These are phyloP conservation scores for Epichloe gansuensis DNA, from an alignment of 2,329 filamentous ascomycete genomes.

Conservation along the genomic window DNA sequence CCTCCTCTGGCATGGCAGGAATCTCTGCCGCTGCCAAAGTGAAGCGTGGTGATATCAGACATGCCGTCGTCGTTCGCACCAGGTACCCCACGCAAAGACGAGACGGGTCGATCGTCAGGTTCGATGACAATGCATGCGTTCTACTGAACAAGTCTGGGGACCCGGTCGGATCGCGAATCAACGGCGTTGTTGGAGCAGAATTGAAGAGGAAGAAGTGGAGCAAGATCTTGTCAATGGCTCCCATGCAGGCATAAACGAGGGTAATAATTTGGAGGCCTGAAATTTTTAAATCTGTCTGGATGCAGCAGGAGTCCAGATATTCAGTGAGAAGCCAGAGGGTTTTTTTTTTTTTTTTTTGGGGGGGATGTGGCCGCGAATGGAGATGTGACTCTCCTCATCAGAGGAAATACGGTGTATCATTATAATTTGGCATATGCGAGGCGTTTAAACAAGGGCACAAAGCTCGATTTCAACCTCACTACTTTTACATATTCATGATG, in stretches of 20 bases:
- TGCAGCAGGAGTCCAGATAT: background rate
- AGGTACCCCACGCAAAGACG: slow-evolving; percentile 74
- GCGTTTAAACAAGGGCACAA: slow-evolving; percentile 20
- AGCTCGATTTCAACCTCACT: slow-evolving; percentile 4
- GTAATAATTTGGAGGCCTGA: background rate
- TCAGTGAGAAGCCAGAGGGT: no score
- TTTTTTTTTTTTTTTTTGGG: no score
- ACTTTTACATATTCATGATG: background rate
- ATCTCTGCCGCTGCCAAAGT: slow-evolving; percentile 77
- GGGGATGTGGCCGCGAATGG: background rate
- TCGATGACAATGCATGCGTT: slow-evolving; percentile 97
- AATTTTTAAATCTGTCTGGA: background rate
- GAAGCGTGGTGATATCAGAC: slow-evolving; percentile 87
- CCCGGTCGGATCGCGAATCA: slow-evolving; percentile 84
- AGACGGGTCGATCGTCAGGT: slow-evolving; percentile 82
- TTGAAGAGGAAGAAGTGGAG: slow-evolving; percentile 91
- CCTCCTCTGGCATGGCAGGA: slow-evolving; percentile 58
- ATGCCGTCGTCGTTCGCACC: slow-evolving; percentile 90
- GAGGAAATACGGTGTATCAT: slow-evolving; percentile 20
- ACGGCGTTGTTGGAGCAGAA: slow-evolving; percentile 82
- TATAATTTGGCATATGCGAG: slow-evolving; percentile 23
- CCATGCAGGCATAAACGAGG: slow-evolving; percentile 43
- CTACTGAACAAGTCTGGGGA: slow-evolving; percentile 95
- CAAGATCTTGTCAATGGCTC: slow-evolving; percentile 93
- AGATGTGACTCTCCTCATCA: slow-evolving; percentile 7